A percentile compares a stretch with the other conserved stretches of the same genome.
These are phyloP conservation scores for Capillidium rhysosporum DNA, from an alignment of 371 early-diverging fungal genomes.

Conservation along the genomic window DNA sequence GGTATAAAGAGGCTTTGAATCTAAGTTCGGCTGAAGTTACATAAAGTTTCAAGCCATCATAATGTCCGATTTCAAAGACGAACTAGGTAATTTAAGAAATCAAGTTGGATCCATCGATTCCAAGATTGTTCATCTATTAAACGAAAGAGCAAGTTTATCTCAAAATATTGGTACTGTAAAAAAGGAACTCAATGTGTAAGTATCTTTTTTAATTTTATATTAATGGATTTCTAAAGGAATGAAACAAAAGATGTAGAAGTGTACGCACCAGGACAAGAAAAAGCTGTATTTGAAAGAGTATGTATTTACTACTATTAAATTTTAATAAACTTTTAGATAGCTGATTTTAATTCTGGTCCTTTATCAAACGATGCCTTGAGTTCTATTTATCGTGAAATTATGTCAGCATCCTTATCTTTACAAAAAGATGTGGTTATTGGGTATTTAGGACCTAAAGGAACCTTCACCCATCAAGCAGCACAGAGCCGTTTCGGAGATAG, in stretches of 20 bases:
- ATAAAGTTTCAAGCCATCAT: too few relatives aligned
- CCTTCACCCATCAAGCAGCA: slow-evolving; percentile 87
- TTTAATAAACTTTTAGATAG: slow-evolving; percentile 15
- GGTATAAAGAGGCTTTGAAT: too few relatives aligned
- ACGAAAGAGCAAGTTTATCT: slow-evolving; percentile 69
- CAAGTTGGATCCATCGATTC: slow-evolving; percentile 62
- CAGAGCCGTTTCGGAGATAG: slow-evolving; percentile 57
- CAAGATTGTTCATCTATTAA: slow-evolving; percentile 51
- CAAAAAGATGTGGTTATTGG: slow-evolving; percentile 64
- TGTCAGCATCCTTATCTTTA: slow-evolving; percentile 75
- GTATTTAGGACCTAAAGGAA: slow-evolving; percentile 81
- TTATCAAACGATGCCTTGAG: slow-evolving; percentile 48
- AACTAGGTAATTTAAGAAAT: slow-evolving; percentile 16
- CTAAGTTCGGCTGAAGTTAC: too few relatives aligned
- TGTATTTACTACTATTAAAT: not conserved
- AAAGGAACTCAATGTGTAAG: not conserved
- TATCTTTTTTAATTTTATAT: not conserved
- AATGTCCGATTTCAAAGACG: not conserved
- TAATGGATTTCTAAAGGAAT: not conserved
- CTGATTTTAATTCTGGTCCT: slow-evolving; percentile 57
- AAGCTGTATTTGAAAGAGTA: slow-evolving; percentile 21
- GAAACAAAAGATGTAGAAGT: slow-evolving; percentile 10
- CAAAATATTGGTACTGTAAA: slow-evolving; percentile 67
- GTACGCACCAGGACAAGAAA: slow-evolving; percentile 26
- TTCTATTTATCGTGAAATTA: slow-evolving; percentile 78